Percentiles rank a stretch among this genome's conserved stretches.
These are phyloP conservation scores for Arabidopsis arenosa DNA, from an alignment of 345 rosid species.

Conservation along the genomic window DNA sequence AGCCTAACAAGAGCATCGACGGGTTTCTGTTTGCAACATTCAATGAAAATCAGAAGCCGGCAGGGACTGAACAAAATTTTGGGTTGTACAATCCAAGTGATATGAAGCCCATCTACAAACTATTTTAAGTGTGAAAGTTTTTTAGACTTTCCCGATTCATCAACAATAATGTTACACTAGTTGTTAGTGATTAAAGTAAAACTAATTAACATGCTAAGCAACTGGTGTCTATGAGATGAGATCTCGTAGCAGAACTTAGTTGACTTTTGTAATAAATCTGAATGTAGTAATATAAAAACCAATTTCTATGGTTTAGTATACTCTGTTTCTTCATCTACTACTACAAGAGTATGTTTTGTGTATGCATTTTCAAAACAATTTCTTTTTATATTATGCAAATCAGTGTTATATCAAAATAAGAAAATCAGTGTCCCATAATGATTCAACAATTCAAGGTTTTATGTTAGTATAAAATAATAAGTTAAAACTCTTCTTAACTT, in stretches of 20 bases:
- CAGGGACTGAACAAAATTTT: constrained; percentile 42
- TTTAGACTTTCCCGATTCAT: not conserved
- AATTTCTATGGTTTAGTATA: not conserved
- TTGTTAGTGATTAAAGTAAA: not conserved
- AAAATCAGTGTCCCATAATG: too few species aligned
- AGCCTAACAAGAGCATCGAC: constrained; percentile 11
- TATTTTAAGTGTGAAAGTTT: constrained; percentile 22
- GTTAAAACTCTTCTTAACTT: too few species aligned
- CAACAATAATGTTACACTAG: not conserved
- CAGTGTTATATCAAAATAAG: too few species aligned
- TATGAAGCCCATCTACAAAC: constrained; percentile 35
- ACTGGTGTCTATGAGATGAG: not conserved
- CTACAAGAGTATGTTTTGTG: too few species aligned
- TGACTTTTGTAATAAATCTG: not conserved
- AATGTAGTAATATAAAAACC: not conserved
- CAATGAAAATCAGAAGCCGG: constrained; percentile 37
- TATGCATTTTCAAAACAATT: too few species aligned
- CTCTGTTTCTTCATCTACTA: too few species aligned
- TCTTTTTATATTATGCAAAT: too few species aligned
- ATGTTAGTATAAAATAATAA: too few species aligned
- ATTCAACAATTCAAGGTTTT: too few species aligned
- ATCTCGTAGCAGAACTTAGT: not conserved
- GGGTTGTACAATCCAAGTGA: constrained; percentile 41
- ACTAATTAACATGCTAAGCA: not conserved
- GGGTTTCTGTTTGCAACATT: constrained; percentile 42